These are phyloP conservation scores for Azolla pinnata DNA, from an alignment of 75 land plant species.

Conservation along the genomic window DNA sequence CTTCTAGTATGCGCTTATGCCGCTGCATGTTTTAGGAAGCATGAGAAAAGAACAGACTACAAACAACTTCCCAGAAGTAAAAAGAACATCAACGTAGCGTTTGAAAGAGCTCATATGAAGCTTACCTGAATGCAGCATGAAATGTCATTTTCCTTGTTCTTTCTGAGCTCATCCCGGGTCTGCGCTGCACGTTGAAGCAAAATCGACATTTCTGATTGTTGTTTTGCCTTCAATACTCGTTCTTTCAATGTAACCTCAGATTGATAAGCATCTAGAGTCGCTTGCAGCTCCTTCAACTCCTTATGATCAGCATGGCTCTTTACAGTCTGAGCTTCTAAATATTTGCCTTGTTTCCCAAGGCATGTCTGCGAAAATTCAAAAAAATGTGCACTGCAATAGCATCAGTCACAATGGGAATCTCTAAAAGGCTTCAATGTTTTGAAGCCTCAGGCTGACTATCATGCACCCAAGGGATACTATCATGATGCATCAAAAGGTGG, in stretches of 20 bases:
- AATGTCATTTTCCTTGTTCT: slow-evolving; percentile 22
- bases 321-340: slow-evolving; percentile 27
- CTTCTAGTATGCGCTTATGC: slow-evolving; percentile 24
- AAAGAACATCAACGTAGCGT: neutral
- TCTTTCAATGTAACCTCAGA: slow-evolving; percentile 26
- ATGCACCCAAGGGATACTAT: too few species aligned
- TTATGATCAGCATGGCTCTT: slow-evolving; percentile 27
- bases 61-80: neutral
- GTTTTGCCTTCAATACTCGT: slow-evolving; percentile 27
- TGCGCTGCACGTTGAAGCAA: slow-evolving; percentile 37
- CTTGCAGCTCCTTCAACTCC: slow-evolving; percentile 29
- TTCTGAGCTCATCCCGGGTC: slow-evolving; percentile 34
- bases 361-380: slow-evolving; percentile 14
- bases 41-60: neutral
- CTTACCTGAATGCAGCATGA: slow-evolving; percentile 22
- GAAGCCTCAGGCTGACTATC: too few species aligned
- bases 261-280: slow-evolving; percentile 25
- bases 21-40: slow-evolving; percentile 15
- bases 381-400: too few species aligned
- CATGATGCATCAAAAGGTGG: too few species aligned
- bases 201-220: slow-evolving; percentile 27
- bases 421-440: too few species aligned
- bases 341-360: slow-evolving; percentile 35
- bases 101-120: neutral
- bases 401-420: too few species aligned